Evolutionary conservation across 495 filamentous ascomycete species (phyloP), one percentile per base, ranked within the genome.

Genomic region (Neurospora sublineolata): DNA sequence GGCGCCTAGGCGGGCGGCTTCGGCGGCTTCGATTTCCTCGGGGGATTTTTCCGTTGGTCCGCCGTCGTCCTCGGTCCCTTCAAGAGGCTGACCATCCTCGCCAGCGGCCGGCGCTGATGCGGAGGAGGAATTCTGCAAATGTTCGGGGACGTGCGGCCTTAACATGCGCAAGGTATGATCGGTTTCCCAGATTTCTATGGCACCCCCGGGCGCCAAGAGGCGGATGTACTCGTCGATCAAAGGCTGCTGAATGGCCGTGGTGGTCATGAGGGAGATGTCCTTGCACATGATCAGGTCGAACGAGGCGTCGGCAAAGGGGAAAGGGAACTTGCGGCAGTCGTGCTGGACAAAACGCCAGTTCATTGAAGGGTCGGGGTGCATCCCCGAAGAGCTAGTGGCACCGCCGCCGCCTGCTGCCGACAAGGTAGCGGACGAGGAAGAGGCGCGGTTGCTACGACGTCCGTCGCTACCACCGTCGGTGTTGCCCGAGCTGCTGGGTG

Each of bases 271-370:
- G 46, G 88, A 89, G 74, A 94, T 83, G 79, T 97, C 94, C 79
- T 97, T 97, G 70, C 94, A 87, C 83, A 97, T 93, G 70, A 98
- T 88, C 27, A 97, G 86, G 77, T 97, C 93, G 79, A 97, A 98
- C 78, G 93, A 91, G 30, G 86, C 88, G 72, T 94, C 92, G 6
- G 88, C 85, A 71, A 97, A 94, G 3, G 94, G 94, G 60, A 94
- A 83, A 3, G 92, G 91, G 0, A 86, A 76, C 72, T 86, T 87
- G 69, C 93, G 91, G 70, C 95, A 75, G 80, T 97, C 93, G 78
- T 96, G 93, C 79, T 92, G 93, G 67, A 95, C 89, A 76, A 96
- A 97, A 18, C 87, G 87, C 93, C 93, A 97, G 75, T 90, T 89
- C 82, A 97, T 89, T 46, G 91, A 91, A 75, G 90, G 88, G 73